These are phyloP conservation scores for Luffa acutangula DNA, from an alignment of 306 rosid species.

Conservation along the genomic window DNA sequence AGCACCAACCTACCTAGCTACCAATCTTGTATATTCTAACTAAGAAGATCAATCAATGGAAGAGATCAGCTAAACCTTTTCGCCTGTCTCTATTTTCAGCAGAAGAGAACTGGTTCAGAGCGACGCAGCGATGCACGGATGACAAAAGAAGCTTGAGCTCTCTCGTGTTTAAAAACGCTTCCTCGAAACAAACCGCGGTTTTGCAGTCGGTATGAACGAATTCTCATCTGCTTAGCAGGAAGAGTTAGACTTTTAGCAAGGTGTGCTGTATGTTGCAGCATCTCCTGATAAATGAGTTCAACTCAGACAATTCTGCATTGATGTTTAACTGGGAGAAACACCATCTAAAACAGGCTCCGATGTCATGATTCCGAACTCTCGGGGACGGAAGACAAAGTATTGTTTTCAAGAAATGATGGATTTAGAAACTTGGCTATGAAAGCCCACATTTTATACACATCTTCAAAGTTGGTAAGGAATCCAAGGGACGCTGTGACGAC, in stretches of 20 bases:
- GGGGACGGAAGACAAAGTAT: conserved; percentile 13
- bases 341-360: not conserved
- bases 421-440: conserved; percentile 88
- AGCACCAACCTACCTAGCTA: not conserved
- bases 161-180: not conserved
- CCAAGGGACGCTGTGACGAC: conserved; percentile 91
- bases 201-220: not conserved
- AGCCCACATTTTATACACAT: conserved; percentile 91
- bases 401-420: conserved; percentile 44
- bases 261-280: conserved; percentile 3
- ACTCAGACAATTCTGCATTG: not conserved
- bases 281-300: conserved; percentile 7
- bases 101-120: not conserved
- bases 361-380: conserved; percentile 40
- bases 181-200: not conserved
- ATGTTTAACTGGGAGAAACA: not conserved
- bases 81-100: not conserved
- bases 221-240: not conserved
- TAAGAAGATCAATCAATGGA: not conserved
- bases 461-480: conserved; percentile 86
- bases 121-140: not conserved
- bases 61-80: not conserved
- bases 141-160: not conserved
- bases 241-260: not conserved
- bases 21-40: conserved; percentile 2